Evolutionary conservation across 257 asterid species (phyloP).

Genomic region (Solanum infundibuliforme): DNA sequence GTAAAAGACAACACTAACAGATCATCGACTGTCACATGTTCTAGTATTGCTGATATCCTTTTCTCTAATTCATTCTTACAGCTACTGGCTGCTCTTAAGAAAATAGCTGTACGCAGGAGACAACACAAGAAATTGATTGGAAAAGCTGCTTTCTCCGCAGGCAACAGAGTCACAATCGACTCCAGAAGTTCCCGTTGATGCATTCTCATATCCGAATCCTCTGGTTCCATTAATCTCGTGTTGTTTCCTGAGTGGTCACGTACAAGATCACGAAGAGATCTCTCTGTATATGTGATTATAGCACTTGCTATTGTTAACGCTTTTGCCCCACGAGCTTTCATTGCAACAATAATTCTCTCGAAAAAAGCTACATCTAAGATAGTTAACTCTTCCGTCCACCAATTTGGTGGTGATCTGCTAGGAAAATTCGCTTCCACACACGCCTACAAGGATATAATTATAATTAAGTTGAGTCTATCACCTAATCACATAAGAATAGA

Average conservation of each 20-base stretch:
- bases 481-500: background rate
- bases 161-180: constrained; percentile 52
- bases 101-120: constrained; percentile 70
- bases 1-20: constrained; percentile 56
- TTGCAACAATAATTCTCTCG: constrained; percentile 38
- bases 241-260: constrained; percentile 71
- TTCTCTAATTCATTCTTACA: constrained; percentile 81
- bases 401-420: constrained; percentile 88
- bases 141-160: constrained; percentile 58
- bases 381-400: constrained; percentile 98
- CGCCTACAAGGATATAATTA: constrained; percentile 31
- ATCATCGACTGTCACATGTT: constrained; percentile 76
- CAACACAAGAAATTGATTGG: constrained; percentile 85
- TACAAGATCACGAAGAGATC: constrained; percentile 64
- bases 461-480: background rate
- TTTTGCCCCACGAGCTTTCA: constrained; percentile 70
- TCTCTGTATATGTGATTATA: constrained; percentile 67
- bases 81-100: constrained; percentile 34
- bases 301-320: constrained; percentile 75
- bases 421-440: constrained; percentile 92
- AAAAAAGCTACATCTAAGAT: constrained; percentile 61
- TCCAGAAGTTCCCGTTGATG: constrained; percentile 62
- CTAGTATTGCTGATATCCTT: constrained; percentile 47
- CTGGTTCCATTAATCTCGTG: constrained; percentile 8
- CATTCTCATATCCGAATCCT: constrained; percentile 30